Evolutionary conservation across 208 protist species (phyloP), one percentile per base, ranked within the genome.

Genomic region (Leishmania mexicana): DNA sequence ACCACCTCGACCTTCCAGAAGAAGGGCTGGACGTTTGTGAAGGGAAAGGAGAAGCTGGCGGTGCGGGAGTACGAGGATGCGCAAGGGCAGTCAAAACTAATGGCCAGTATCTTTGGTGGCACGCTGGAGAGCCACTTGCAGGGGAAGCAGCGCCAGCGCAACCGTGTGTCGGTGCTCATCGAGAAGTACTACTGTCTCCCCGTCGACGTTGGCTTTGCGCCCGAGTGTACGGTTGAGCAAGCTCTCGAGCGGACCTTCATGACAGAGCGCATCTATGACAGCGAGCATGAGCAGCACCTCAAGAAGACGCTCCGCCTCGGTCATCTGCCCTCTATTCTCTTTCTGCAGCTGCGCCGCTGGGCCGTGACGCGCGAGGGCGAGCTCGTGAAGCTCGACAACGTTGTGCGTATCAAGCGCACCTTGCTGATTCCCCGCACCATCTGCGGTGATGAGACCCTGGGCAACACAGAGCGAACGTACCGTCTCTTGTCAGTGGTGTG

Each of bases 301-400:
- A 87, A 89, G 35, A 95, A 95, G 81, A 93, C 91, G n/a, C 68
- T 91, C 11, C 83, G 85, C 1, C 72, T 97, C 5, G 85, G 80
- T 4, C 60, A 58, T 15, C 83, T 96, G 28, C 95, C 95, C 28
- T 75, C 82, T 1, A 76, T 97, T n/a, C 83, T 97, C 15, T 79
- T 96, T 19, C 51, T 96, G 24, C 93, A 97, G 58, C 78, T 97
- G 8, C 89, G 90, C 7, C 91, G 94, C 21, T 97, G 94, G 92
- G 92, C 92, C 17, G 84, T 96, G n/a, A 97, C 94, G 4, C 88
- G 89, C 17, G 93, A 97, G 75, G 92, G 93, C 7, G 90, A 96
- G 57, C 70, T 95, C 21, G 93, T 97, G 57, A 97, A 97, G 78
- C 86, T 97, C 31, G 90, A 95, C 79, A 96, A 97, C 83, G 76